Percentiles rank a stretch among this genome's conserved stretches.
phyloP scores from a whole-genome alignment of 352 stramenopile species.

The Globisporangium emineosum region DNA sequence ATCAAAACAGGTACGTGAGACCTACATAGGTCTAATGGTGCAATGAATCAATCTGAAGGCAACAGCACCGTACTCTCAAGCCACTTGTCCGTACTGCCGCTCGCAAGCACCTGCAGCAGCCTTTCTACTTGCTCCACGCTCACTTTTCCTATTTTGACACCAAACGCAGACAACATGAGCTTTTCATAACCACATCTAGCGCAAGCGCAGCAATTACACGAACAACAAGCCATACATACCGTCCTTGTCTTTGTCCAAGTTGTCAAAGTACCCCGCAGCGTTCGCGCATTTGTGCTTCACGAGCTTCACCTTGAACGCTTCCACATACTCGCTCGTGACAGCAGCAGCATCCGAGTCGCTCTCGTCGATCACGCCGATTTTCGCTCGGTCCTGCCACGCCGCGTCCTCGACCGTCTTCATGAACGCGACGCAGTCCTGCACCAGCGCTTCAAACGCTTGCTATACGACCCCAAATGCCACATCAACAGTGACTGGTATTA shows the following conservation, averaged over 20 bases:
- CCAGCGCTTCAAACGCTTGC: constrained; percentile 42
- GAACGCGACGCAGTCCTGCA: constrained; percentile 40
- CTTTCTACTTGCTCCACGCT: constrained; percentile 35
- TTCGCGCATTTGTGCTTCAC: constrained; percentile 54
- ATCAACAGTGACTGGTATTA: neutral
- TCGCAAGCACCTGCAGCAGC: constrained; percentile 33
- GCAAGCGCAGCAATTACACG: neutral
- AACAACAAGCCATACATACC: constrained; percentile 21
- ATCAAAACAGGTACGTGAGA: constrained; percentile 1
- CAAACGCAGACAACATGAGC: neutral
- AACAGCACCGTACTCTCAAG: constrained; percentile 30
- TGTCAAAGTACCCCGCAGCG: constrained; percentile 37
- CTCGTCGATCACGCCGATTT: constrained; percentile 39
- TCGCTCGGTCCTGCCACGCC: constrained; percentile 30
- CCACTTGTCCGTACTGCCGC: constrained; percentile 40
- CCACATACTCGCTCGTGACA: constrained; percentile 36
- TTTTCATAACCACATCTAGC: neutral
- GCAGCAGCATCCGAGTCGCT: constrained; percentile 19
- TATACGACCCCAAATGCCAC: neutral
- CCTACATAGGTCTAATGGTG: too few species aligned
- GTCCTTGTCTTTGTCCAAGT: constrained; percentile 65
- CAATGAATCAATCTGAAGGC: neutral
- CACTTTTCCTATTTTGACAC: constrained; percentile 34
- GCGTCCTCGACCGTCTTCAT: constrained; percentile 43
- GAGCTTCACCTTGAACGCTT: constrained; percentile 62